Evolutionary conservation across 2,329 filamentous ascomycete species (phyloP), one percentile per base, ranked within the genome.

Genomic region (Tetracladium maxilliforme): DNA sequence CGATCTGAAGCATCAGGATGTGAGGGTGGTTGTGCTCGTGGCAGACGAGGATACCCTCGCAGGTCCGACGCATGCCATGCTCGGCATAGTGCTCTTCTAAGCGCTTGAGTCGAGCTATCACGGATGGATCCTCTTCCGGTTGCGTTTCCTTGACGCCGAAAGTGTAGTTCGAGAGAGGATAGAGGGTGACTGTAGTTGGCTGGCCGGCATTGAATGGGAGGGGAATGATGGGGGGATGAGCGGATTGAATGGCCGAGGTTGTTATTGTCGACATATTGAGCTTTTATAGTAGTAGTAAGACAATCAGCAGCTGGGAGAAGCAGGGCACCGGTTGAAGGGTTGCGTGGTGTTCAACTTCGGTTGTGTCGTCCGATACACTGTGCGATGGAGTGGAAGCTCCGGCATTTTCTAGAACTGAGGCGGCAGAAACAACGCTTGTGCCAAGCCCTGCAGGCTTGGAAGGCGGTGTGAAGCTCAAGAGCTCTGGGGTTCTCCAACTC

Each of bases 1-100:
- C 90, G 43, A 98, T 98, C 63, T 98, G 90, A 34, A 98, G 67
- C 90, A 98, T 95, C 38, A 98, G 61, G 35, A 98, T 92, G 52
- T 98, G 90, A 10, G 90, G 90, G 52, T 95, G 90, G 56, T 94
- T 95, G 62, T 95, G 87, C 56, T 98, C 90, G 51, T 98, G 90
- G 58, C 90, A 98, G 39, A 98, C 83, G 23, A 98, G 68, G 40
- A 98, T 83, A 41, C 86, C 90, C 57, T 98, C 90, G 52, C 87
- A 94, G 11, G 90, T 95, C 28, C 90, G 76, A 30, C 90, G 77
- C 90, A 98, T 98, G 44, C 90, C 90, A 61, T 95, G 74, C 34
- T 76, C 65, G 16, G 70, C 63, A 51, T 92, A 98, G 55, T 98
- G 86, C 48, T 95, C 86, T 50, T 95, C 84, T n/a, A 98, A 66